These are phyloP conservation scores for Dryas integrifolia DNA, from an alignment of 331 rosid genomes.

Conservation along the genomic window DNA sequence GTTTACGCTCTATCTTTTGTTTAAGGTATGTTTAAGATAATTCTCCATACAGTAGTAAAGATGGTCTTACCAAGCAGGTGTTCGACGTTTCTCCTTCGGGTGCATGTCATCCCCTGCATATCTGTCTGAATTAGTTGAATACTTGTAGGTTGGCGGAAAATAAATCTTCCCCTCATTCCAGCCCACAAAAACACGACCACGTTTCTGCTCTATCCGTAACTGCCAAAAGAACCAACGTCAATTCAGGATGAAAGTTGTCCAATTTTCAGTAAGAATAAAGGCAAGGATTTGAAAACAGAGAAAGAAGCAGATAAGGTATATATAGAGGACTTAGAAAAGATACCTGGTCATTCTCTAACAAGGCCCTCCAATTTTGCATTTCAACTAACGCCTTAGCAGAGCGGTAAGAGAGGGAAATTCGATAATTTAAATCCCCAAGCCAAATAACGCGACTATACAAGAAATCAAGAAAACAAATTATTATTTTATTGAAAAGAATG, in stretches of 20 bases:
- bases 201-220: constrained; percentile 89
- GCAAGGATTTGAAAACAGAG: constrained; percentile 10
- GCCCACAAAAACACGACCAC: constrained; percentile 76
- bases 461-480: constrained; percentile 12
- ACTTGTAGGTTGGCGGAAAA: constrained; percentile 98
- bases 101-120: constrained; percentile 92
- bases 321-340: constrained; percentile 23
- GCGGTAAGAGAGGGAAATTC: constrained; percentile 85
- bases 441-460: constrained; percentile 79
- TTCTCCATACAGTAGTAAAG: constrained; percentile 10
- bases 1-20: not conserved
- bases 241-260: constrained; percentile 20
- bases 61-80: constrained; percentile 88
- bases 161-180: constrained; percentile 99
- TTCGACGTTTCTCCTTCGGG: constrained; percentile 93
- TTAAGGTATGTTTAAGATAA: not conserved
- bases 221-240: constrained; percentile 39
- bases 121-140: constrained; percentile 94
- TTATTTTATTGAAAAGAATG: constrained; percentile 27
- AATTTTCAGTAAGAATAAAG: constrained; percentile 5
- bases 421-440: constrained; percentile 99
- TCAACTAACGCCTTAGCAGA: constrained; percentile 96
- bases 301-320: not conserved
- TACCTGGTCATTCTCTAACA: constrained; percentile 96
- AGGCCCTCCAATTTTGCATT: constrained; percentile 99